A percentile compares a stretch with the other conserved stretches of the same genome.
Conservation (phyloP, 1,139 yeast genomes). For the Saccharomyces hybrid region DNA sequence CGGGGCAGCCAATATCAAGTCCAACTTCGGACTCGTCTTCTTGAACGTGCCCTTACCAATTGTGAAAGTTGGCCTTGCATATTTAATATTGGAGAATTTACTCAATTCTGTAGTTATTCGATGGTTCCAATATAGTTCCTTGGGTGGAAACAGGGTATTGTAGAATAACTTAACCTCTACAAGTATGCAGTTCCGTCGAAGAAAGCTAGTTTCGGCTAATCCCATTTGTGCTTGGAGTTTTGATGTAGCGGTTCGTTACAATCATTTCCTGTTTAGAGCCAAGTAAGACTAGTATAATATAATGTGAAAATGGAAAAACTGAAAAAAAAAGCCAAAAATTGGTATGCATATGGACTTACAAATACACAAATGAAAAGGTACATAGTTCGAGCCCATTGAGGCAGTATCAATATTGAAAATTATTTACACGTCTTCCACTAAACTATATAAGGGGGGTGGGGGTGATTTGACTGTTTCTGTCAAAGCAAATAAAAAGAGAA, state of each 20-base stretch:
- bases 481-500: not conserved
- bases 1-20: constrained; percentile 12
- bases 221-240: not conserved
- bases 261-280: not conserved
- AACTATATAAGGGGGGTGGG: not conserved
- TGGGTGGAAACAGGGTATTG: constrained; percentile 6
- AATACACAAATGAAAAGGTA: not conserved
- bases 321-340: not conserved
- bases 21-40: constrained; percentile 10
- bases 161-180: constrained; percentile 10
- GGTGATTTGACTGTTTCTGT: not conserved
- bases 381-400: not conserved
- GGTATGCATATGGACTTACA: not conserved
- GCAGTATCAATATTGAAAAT: constrained; percentile 3
- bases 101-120: constrained; percentile 8
- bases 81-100: constrained; percentile 15
- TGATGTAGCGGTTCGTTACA: not conserved
- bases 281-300: not conserved
- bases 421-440: constrained; percentile 3
- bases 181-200: constrained; percentile 8
- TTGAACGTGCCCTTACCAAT: constrained; percentile 3
- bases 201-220: constrained; percentile 1
- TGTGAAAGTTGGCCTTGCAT: constrained; percentile 15
- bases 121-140: constrained; percentile 10
- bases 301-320: not conserved